phyloP scores from a whole-genome alignment of 78 protist genomes.

The Emiliania huxleyi region DNA sequence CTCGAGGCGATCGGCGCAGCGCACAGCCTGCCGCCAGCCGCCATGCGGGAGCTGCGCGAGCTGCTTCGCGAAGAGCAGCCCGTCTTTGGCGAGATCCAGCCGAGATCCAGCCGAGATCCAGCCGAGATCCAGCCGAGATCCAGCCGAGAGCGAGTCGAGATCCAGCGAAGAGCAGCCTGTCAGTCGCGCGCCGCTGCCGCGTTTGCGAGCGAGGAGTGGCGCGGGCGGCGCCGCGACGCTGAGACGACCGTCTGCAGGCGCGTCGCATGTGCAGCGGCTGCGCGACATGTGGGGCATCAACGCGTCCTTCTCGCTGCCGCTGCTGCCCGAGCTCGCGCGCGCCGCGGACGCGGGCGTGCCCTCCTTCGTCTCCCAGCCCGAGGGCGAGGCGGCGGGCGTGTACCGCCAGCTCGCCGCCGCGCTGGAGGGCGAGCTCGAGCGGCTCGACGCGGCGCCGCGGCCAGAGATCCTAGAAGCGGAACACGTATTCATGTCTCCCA shows the following conservation, averaged over 20 bases:
- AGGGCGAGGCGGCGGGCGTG: neutral
- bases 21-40: neutral
- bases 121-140: too few species aligned
- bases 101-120: too few species aligned
- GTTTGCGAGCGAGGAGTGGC: too few species aligned
- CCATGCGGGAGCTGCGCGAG: neutral
- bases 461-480: neutral
- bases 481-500: too few species aligned
- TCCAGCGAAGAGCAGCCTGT: too few species aligned
- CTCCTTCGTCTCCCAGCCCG: neutral
- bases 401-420: neutral
- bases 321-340: neutral
- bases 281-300: slow-evolving; percentile 1
- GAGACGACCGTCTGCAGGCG: too few species aligned
- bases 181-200: too few species aligned
- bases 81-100: too few species aligned
- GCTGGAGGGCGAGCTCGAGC: neutral
- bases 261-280: neutral
- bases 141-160: too few species aligned
- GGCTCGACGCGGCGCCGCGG: neutral
- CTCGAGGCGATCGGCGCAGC: neutral
- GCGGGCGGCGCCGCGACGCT: too few species aligned
- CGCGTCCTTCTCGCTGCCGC: neutral
- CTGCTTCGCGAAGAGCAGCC: too few species aligned
- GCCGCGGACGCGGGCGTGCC: neutral